Conservation (phyloP, 2,329 filamentous ascomycete genomes). For the Trichophaea hybrida region DNA sequence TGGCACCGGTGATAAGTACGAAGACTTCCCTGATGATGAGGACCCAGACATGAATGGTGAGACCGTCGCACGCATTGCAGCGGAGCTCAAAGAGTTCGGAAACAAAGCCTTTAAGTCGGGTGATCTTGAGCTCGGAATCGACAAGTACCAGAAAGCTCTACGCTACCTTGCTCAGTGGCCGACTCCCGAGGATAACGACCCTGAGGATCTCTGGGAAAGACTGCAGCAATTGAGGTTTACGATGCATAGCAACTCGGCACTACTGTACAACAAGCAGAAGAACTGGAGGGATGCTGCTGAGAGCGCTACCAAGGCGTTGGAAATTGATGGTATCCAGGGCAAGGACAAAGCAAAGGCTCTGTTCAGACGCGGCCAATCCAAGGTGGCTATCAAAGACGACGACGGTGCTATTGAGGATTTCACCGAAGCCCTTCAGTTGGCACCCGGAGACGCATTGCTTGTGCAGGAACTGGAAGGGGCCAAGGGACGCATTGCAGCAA, state of each 20-base stretch:
- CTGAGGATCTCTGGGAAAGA: constrained; percentile 49
- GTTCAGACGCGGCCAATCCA: constrained; percentile 68
- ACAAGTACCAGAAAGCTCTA: constrained; percentile 89
- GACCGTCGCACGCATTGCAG: constrained; percentile 62
- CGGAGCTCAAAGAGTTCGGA: constrained; percentile 77
- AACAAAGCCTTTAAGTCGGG: constrained; percentile 82
- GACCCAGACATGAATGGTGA: constrained; percentile 45
- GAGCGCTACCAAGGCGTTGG: constrained; percentile 59
- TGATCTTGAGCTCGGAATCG: constrained; percentile 54
- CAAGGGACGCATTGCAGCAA: constrained; percentile 59
- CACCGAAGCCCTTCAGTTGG: constrained; percentile 58
- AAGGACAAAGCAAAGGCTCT: constrained; percentile 78
- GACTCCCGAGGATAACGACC: constrained; percentile 49
- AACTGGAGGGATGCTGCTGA: constrained; percentile 55
- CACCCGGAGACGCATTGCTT: constrained; percentile 61
- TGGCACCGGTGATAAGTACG: constrained; percentile 74
- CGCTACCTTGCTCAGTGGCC: constrained; percentile 76
- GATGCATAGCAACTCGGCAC: constrained; percentile 75
- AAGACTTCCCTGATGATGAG: constrained; percentile 89
- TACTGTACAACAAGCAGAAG: constrained; percentile 69
- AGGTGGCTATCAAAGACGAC: constrained; percentile 65
- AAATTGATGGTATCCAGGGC: constrained; percentile 49
- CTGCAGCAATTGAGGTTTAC: constrained; percentile 65
- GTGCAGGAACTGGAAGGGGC: constrained; percentile 59
- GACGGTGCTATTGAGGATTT: constrained; percentile 65